Evolutionary conservation across 2,329 filamentous ascomycete genomes (phyloP), one percentile per base, ranked within the genome.

Genomic region (Neonectria neomacrospora): DNA sequence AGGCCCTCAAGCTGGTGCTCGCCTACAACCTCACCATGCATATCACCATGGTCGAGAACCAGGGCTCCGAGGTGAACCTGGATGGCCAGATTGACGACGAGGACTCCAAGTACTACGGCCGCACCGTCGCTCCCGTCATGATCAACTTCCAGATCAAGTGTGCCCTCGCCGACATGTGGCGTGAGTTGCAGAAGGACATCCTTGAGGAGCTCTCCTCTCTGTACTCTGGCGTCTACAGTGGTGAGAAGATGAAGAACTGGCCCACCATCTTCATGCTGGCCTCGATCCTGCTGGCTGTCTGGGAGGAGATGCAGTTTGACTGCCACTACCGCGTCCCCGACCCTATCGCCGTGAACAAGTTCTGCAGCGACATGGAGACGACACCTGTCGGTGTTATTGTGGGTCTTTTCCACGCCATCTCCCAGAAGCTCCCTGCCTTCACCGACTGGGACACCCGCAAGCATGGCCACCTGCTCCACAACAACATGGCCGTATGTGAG

Each of bases 121-220:
- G 95, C 83, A 94, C 91, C 37, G 90, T 97, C 67, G 95, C 95
- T 16, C 95, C 95, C 12, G 94, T 97, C 76, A 97, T 98, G 94
- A 96, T 98, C 87, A 98, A 97, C 85, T 97, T 97, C 88, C 93
- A 97, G 83, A 94, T 98, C 84, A 98, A 98, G 87, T 96, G 92
- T 74, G 94, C 94, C 58, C 90, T 98, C 81, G 95, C 94, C 69
- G 94, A 96, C 75, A 96, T 97, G 93, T 98, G 95, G 95, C 94
- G 95, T 69, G 94, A 97, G 79, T 85, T 98, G 61, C 94, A 97
- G 79, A 97, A 96, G 83, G 95, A 97, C 73, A 94, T 97, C 39
- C 86, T 98, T 2, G 94, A 97, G 82, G 95, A 98, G 82, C 87
- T 98, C 1, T 97, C 95, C 1, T 83, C 88, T 7, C 86, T 98